Conservation (phyloP, 106 monocot species). For the Apostasia ramifera region DNA sequence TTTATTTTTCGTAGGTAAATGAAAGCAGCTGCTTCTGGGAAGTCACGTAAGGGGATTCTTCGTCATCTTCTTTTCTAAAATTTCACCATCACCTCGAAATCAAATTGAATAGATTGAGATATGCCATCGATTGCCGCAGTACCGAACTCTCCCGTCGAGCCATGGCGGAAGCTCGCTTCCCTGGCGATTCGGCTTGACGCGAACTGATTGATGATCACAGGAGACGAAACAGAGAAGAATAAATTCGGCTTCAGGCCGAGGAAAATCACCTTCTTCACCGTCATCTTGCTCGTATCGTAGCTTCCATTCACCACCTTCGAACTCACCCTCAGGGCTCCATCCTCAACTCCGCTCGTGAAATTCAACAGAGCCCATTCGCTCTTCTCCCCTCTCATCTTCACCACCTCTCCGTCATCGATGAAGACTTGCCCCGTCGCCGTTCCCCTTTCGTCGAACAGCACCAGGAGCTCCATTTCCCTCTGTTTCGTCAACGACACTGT, state of each 20-base stretch:
- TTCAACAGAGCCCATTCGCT: slow-evolving; percentile 5
- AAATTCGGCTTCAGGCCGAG: not conserved
- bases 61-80: too few relatives aligned
- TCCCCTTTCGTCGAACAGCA: not conserved
- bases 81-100: too few relatives aligned
- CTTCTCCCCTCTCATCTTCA: slow-evolving; percentile 14
- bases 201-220: too few relatives aligned
- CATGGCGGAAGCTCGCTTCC: too few relatives aligned
- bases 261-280: slow-evolving; percentile 3
- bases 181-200: too few relatives aligned
- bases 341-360: not conserved
- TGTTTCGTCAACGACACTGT: not conserved
- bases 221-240: too few relatives aligned
- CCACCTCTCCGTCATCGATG: slow-evolving; percentile 12
- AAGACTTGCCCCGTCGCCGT: slow-evolving; percentile 1
- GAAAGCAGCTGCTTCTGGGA: too few relatives aligned
- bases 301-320: slow-evolving; percentile 4
- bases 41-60: too few relatives aligned
- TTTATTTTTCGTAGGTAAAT: too few relatives aligned
- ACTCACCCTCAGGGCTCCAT: not conserved
- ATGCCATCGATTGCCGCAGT: too few relatives aligned
- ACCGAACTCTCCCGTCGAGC: too few relatives aligned
- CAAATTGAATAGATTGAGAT: too few relatives aligned
- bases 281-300: slow-evolving; percentile 7
- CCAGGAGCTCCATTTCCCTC: slow-evolving; percentile 2